phyloP scores from a whole-genome alignment of 2,329 filamentous ascomycete genomes.

The Nemania abortiva region DNA sequence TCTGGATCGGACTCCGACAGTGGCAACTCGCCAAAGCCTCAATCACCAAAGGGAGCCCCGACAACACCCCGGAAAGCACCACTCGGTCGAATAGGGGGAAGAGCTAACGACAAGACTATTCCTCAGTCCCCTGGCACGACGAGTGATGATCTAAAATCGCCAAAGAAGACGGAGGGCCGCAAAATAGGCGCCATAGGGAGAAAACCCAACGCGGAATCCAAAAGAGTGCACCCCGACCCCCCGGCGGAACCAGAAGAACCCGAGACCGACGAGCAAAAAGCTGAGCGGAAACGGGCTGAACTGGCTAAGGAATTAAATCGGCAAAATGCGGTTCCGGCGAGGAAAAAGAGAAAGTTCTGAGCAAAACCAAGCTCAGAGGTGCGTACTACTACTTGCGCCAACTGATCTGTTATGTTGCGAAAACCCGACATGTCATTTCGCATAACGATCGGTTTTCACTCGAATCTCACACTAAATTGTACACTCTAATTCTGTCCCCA shows the following conservation, averaged over 20 bases:
- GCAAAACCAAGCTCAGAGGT: background rate
- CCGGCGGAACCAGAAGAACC: constrained; percentile 39
- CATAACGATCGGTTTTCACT: too few relatives aligned
- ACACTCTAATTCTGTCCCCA: background rate
- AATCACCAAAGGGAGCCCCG: constrained; percentile 22
- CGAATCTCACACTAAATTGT: too few relatives aligned
- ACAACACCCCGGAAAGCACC: constrained; percentile 34
- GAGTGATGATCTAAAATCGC: constrained; percentile 26
- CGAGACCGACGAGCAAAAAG: constrained; percentile 53
- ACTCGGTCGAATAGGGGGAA: constrained; percentile 47
- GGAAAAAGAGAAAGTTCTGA: constrained; percentile 69
- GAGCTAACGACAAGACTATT: constrained; percentile 31
- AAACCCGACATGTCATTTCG: background rate
- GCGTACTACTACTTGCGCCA: background rate
- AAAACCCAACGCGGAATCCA: constrained; percentile 36
- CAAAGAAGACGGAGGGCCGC: constrained; percentile 36
- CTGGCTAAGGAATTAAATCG: constrained; percentile 63
- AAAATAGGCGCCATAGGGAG: constrained; percentile 48
- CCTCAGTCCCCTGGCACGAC: constrained; percentile 20
- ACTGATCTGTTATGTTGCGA: background rate
- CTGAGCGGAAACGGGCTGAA: constrained; percentile 64
- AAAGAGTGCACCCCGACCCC: constrained; percentile 36
- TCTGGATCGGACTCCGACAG: constrained; percentile 40
- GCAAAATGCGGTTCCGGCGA: constrained; percentile 62
- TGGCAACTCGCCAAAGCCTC: constrained; percentile 21